phyloP scores from a whole-genome alignment of 2,329 filamentous ascomycete genomes.

The Geoglossum cookeanum region DNA sequence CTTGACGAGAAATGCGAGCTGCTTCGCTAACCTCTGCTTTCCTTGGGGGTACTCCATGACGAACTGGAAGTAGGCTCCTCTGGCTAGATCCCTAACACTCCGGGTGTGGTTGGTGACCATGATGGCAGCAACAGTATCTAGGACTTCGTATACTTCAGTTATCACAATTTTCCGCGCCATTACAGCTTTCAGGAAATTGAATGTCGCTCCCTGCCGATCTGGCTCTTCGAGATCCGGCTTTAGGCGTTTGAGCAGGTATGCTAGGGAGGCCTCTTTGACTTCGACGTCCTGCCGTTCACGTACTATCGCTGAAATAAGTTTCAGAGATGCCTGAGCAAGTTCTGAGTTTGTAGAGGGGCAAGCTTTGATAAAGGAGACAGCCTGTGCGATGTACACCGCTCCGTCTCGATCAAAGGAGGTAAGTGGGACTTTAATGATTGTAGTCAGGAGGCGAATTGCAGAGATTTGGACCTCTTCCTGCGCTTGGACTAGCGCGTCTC shows the following conservation, averaged over 20 bases:
- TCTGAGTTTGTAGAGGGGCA: slow-evolving; percentile 66
- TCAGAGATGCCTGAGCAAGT: slow-evolving; percentile 69
- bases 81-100: slow-evolving; percentile 67
- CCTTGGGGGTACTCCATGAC: slow-evolving; percentile 86
- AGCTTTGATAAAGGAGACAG: slow-evolving; percentile 59
- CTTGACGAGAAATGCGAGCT: slow-evolving; percentile 70
- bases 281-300: slow-evolving; percentile 58
- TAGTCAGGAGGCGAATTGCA: slow-evolving; percentile 64
- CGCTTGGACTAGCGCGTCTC: slow-evolving; percentile 63
- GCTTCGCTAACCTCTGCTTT: slow-evolving; percentile 72
- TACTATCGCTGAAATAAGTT: slow-evolving; percentile 69
- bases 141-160: slow-evolving; percentile 71
- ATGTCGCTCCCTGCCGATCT: slow-evolving; percentile 77
- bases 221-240: slow-evolving; percentile 84
- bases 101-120: slow-evolving; percentile 95
- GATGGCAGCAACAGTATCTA: slow-evolving; percentile 73
- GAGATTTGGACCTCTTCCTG: slow-evolving; percentile 90
- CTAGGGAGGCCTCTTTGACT: slow-evolving; percentile 64
- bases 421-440: slow-evolving; percentile 70
- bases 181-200: slow-evolving; percentile 80
- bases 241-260: slow-evolving; percentile 62
- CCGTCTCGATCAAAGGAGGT: slow-evolving; percentile 47
- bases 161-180: slow-evolving; percentile 73
- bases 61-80: slow-evolving; percentile 86
- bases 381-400: slow-evolving; percentile 68